Conservation (phyloP, 2,329 filamentous ascomycete genomes). For the Lachnum nothofagi region DNA sequence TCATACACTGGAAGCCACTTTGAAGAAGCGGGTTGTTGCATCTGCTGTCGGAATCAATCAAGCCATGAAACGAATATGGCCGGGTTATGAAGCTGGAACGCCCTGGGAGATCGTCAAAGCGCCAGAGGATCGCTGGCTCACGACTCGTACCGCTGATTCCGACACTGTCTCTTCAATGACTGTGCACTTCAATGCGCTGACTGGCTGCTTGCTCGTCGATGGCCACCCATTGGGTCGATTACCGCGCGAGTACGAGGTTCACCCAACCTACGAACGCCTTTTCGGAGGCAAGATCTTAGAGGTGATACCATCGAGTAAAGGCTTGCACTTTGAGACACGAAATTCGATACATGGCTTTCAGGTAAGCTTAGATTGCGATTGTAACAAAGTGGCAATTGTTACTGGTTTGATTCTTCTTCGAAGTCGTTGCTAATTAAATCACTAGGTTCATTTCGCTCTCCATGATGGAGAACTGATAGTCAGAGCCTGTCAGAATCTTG, state of each 20-base stretch:
- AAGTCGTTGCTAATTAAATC: too few species aligned
- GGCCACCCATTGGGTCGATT: conserved; percentile 45
- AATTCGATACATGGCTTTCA: conserved; percentile 25
- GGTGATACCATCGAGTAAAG: too few species aligned
- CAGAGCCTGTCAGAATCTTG: conserved; percentile 2
- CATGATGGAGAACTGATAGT: conserved; percentile 31
- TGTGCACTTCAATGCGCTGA: conserved; percentile 48
- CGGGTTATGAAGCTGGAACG: conserved; percentile 24
- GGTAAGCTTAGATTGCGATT: conserved; percentile 16
- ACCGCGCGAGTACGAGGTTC: too few species aligned
- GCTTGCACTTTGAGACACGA: conserved; percentile 31
- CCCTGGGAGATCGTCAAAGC: conserved; percentile 25
- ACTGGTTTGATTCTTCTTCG: too few species aligned
- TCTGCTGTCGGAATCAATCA: conserved; percentile 23
- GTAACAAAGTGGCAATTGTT: conserved; percentile 5
- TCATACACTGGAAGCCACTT: conserved; percentile 17
- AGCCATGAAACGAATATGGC: conserved; percentile 28
- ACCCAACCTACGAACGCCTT: too few species aligned
- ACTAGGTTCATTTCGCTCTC: conserved; percentile 34
- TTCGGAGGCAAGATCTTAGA: too few species aligned
- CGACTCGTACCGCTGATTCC: conserved; percentile 18
- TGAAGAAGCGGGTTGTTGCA: conserved; percentile 18
- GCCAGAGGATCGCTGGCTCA: conserved; percentile 34
- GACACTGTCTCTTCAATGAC: conserved; percentile 9
- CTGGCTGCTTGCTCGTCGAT: conserved; percentile 48